phyloP scores from a whole-genome alignment of 2,329 filamentous ascomycete species.

The Colletotrichum sp. region DNA sequence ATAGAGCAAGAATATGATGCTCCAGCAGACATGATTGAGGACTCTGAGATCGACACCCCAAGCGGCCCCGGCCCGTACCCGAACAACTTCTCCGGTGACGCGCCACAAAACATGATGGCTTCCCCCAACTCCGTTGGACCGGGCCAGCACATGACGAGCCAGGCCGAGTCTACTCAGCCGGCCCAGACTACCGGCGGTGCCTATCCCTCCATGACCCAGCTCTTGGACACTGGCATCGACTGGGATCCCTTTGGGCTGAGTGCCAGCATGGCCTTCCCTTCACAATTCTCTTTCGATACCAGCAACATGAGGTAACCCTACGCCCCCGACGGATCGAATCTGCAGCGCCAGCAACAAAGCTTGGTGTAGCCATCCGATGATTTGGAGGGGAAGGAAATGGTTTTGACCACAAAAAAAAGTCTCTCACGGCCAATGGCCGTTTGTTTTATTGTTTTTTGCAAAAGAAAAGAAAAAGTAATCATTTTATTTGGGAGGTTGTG shows the following conservation, averaged over 20 bases:
- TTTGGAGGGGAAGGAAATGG: neutral
- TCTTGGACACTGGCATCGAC: slow-evolving; percentile 82
- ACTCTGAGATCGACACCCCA: slow-evolving; percentile 74
- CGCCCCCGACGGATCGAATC: neutral
- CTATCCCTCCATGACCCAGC: slow-evolving; percentile 70
- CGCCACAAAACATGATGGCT: slow-evolving; percentile 45
- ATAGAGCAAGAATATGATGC: slow-evolving; percentile 98
- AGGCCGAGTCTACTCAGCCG: slow-evolving; percentile 37
- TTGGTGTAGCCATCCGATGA: neutral
- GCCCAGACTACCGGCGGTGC: slow-evolving; percentile 30
- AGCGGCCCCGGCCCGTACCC: slow-evolving; percentile 70
- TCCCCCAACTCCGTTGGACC: slow-evolving; percentile 42
- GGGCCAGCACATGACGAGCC: slow-evolving; percentile 38
- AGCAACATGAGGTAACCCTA: slow-evolving; percentile 52
- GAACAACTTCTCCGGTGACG: slow-evolving; percentile 54
- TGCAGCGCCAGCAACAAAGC: neutral
- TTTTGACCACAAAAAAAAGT: neutral
- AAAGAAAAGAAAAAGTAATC: slow-evolving; percentile 1
- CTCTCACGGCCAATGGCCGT: neutral
- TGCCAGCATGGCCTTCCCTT: slow-evolving; percentile 94
- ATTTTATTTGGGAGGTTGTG: slow-evolving; percentile 3
- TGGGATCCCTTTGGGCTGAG: slow-evolving; percentile 93
- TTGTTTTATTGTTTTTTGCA: neutral
- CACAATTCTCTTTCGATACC: slow-evolving; percentile 77
- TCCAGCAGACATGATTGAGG: slow-evolving; percentile 87